A percentile compares a stretch with the other conserved stretches of the same genome.
These are phyloP conservation scores for Coemansia sp. DNA, from an alignment of 192 early-diverging fungal genomes.

Conservation along the genomic window DNA sequence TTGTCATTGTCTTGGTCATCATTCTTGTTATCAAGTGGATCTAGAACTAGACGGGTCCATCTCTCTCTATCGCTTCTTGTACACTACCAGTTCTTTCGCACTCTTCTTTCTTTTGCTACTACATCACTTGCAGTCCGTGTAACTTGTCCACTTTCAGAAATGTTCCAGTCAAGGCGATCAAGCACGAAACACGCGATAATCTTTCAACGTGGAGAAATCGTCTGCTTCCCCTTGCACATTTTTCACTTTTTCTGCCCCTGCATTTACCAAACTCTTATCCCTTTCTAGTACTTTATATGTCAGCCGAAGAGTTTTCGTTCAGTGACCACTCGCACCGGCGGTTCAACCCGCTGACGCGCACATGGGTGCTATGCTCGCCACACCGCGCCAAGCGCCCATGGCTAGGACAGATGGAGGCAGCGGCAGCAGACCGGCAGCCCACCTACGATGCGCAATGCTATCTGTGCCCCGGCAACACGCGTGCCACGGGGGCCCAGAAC, in stretches of 20 bases:
- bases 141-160: too few species aligned
- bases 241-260: background rate
- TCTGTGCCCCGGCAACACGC: conserved; percentile 83
- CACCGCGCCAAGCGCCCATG: conserved; percentile 94
- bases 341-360: conserved; percentile 86
- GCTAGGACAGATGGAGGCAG: conserved; percentile 73
- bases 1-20: conserved; percentile 78
- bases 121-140: too few species aligned
- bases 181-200: too few species aligned
- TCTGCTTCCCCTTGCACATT: too few species aligned
- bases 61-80: background rate
- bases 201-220: too few species aligned
- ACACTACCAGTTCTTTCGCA: background rate
- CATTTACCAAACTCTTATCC: background rate
- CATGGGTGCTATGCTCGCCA: conserved; percentile 97
- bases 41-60: background rate
- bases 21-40: conserved; percentile 73
- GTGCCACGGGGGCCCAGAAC: conserved; percentile 73
- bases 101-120: too few species aligned
- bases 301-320: conserved; percentile 37
- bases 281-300: conserved; percentile 2
- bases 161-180: too few species aligned
- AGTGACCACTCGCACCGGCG: conserved; percentile 69
- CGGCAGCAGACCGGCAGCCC: conserved; percentile 48
- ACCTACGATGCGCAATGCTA: conserved; percentile 80